Evolutionary conservation across 345 rosid genomes (phyloP), one percentile per base, ranked within the genome.

Genomic region (Punica granatum): DNA sequence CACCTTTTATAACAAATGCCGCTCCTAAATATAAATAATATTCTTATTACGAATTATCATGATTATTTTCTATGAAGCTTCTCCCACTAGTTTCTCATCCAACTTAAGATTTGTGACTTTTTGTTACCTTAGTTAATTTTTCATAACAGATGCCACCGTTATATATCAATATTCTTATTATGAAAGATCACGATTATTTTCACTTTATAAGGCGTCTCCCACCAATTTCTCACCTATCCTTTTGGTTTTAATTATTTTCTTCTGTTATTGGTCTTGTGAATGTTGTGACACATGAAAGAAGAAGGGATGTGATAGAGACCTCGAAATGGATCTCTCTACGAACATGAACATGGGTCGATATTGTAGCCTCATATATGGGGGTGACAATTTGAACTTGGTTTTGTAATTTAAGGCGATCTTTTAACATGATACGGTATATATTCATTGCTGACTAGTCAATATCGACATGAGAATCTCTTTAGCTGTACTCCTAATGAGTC

Each of bases 401-500:
- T 37, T 37, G 11, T 37, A 37, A 37, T 37, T 37, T n/a, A n/a
- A n/a, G n/a, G 11, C 6, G 5, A 37, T 37, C 5, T 4, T 11
- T 37, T 37, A 11, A 11, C 41, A 11, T 4, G 41, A 37, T 37
- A n/a, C 25, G 25, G 13, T 56, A 1, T 56, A 56, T 26, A 23
- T 54, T 26, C n/a, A 10, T 30, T 56, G 34, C 14, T 33, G 73
- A 49, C 37, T 70, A 46, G 73, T 70, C 73, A 36, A 61, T 70
- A 54, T 70, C 73, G 16, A 48, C 19, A 25, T 31, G 67, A 49
- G 73, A 70, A 70, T 70, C 73, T 70, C 26, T 63, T 37, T 35
- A 59, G 64, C 67, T 70, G 67, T 14, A 60, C 23, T 21, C 31
- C 53, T 48, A 48, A 42, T 49, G 54, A 48, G 66, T 48, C 59